Evolutionary conservation across 2,329 filamentous ascomycete genomes (phyloP).

Genomic region (Thielaviopsis musarum): DNA sequence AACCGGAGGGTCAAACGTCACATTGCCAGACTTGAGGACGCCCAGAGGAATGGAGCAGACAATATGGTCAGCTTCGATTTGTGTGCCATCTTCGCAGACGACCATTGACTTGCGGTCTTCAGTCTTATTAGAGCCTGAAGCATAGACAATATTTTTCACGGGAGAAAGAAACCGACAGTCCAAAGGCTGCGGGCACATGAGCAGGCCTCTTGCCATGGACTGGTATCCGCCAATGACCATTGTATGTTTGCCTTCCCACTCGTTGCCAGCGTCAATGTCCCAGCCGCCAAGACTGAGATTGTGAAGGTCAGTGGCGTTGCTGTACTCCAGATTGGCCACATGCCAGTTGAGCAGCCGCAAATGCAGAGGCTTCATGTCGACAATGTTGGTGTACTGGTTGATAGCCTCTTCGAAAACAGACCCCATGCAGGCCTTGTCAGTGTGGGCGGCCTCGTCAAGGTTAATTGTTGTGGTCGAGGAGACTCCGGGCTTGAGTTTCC

Average conservation of each 20-base stretch:
- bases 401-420: conserved; percentile 89
- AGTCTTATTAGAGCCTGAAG: background rate
- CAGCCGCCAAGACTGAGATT: conserved; percentile 78
- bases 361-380: conserved; percentile 73
- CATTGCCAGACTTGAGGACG: conserved; percentile 66
- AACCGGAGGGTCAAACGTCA: conserved; percentile 81
- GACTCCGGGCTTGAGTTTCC: conserved; percentile 51
- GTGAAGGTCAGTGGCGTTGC: conserved; percentile 78
- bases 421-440: conserved; percentile 58
- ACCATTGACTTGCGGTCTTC: conserved; percentile 35
- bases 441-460: conserved; percentile 46
- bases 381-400: conserved; percentile 64
- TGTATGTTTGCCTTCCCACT: conserved; percentile 88
- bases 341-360: conserved; percentile 94
- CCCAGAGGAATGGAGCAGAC: conserved; percentile 81
- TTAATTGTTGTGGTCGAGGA: conserved; percentile 51
- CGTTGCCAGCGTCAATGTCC: conserved; percentile 95
- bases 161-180: conserved; percentile 58
- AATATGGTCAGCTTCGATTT: conserved; percentile 73
- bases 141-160: conserved; percentile 55
- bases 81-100: conserved; percentile 60
- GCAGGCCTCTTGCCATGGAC: conserved; percentile 74
- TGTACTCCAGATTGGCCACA: conserved; percentile 94
- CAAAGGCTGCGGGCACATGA: conserved; percentile 58
- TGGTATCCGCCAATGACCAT: conserved; percentile 92